Evolutionary conservation across 441 rosid species (phyloP).

Genomic region (Populus hybrid): DNA sequence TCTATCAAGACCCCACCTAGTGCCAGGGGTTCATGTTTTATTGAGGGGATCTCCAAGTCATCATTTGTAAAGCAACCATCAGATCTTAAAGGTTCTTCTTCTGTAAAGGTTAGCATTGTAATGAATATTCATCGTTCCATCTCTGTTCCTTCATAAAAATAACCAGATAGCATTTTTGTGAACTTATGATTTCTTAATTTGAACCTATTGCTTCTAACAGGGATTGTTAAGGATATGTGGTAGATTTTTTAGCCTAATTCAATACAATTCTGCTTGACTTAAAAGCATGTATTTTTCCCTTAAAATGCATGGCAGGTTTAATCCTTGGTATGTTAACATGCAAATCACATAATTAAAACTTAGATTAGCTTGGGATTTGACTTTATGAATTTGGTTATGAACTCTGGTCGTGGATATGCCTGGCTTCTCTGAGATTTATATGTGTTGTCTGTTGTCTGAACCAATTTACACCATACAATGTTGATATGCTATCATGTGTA

Average conservation of each 20-base stretch:
- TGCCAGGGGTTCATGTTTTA: constrained; percentile 66
- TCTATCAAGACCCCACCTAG: constrained; percentile 56
- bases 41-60: constrained; percentile 94
- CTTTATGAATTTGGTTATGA: neutral
- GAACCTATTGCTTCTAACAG: neutral
- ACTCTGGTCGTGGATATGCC: neutral
- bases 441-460: neutral
- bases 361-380: neutral
- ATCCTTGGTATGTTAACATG: neutral
- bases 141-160: neutral
- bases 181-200: neutral
- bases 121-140: neutral
- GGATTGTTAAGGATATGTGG: neutral
- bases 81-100: constrained; percentile 87
- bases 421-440: neutral
- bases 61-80: constrained; percentile 85
- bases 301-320: neutral
- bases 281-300: neutral
- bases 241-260: neutral
- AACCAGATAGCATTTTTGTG: neutral
- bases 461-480: neutral
- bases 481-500: neutral
- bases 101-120: constrained; percentile 71
- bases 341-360: neutral
- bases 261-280: neutral